These are phyloP conservation scores for Russula foetens DNA, from an alignment of 768 basidiomycete genomes.

Conservation along the genomic window DNA sequence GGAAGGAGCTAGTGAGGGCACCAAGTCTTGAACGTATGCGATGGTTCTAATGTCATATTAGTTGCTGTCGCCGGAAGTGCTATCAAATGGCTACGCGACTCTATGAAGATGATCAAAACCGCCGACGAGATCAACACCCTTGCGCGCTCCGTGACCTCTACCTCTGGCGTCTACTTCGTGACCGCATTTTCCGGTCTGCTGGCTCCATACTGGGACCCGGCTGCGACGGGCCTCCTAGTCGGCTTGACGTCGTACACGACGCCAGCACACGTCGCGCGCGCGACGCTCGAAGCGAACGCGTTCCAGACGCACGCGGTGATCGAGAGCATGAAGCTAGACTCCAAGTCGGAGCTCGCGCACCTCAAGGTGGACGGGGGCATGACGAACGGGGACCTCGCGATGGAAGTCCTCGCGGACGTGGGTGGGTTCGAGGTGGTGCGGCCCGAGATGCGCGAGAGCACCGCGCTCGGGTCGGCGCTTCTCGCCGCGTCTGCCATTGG, in stretches of 20 bases:
- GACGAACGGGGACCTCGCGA: slow-evolving; percentile 88
- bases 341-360: slow-evolving; percentile 66
- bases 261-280: slow-evolving; percentile 87
- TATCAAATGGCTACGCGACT: slow-evolving; percentile 94
- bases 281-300: slow-evolving; percentile 92
- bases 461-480: slow-evolving; percentile 90
- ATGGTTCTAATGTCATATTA: slow-evolving; percentile 25
- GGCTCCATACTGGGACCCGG: slow-evolving; percentile 98
- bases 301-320: slow-evolving; percentile 94
- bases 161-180: slow-evolving; percentile 93
- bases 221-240: slow-evolving; percentile 80
- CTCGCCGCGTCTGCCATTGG: slow-evolving; percentile 84
- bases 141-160: slow-evolving; percentile 64
- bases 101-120: slow-evolving; percentile 71
- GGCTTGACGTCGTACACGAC: slow-evolving; percentile 85
- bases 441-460: slow-evolving; percentile 96
- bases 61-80: slow-evolving; percentile 94
- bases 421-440: slow-evolving; percentile 89
- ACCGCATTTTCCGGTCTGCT: slow-evolving; percentile 94
- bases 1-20: slow-evolving; percentile 85
- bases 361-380: slow-evolving; percentile 98
- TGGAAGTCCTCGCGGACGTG: slow-evolving; percentile 80
- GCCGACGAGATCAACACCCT: slow-evolving; percentile 82
- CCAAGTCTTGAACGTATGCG: background rate
- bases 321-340: slow-evolving; percentile 91